Evolutionary conservation across 1,284 basidiomycete species (phyloP).

Genomic region (Ceratobasidium sp.): DNA sequence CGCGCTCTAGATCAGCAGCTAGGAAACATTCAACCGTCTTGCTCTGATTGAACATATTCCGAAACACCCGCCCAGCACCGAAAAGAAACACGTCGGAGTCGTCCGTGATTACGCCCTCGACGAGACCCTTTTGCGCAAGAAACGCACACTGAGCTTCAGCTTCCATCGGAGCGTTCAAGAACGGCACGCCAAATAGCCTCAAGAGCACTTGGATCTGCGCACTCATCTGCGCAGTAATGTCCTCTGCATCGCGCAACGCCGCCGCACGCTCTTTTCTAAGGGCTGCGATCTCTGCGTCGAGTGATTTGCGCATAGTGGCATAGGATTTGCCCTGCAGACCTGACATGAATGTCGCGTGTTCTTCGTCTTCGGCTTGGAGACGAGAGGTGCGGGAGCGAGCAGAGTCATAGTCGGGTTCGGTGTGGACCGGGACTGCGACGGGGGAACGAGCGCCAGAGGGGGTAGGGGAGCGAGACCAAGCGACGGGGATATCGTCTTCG

Average conservation of each 20-base stretch:
- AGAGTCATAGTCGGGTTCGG: slow-evolving; percentile 37
- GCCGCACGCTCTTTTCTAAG: slow-evolving; percentile 88
- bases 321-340: slow-evolving; percentile 88
- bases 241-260: slow-evolving; percentile 94
- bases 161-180: slow-evolving; percentile 99
- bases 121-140: slow-evolving; percentile 85
- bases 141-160: slow-evolving; percentile 99
- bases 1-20: slow-evolving; percentile 85
- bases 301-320: slow-evolving; percentile 85
- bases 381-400: slow-evolving; percentile 23
- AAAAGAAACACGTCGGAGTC: slow-evolving; percentile 99
- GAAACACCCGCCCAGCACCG: slow-evolving; percentile 92
- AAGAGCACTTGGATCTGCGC: slow-evolving; percentile 95
- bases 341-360: slow-evolving; percentile 92
- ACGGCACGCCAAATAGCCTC: slow-evolving; percentile 96
- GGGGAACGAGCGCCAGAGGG: slow-evolving; percentile 54
- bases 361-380: slow-evolving; percentile 84
- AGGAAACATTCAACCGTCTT: slow-evolving; percentile 98
- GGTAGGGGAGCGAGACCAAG: slow-evolving; percentile 70
- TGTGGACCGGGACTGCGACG: slow-evolving; percentile 32
- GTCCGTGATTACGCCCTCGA: slow-evolving; percentile 98
- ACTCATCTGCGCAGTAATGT: slow-evolving; percentile 95
- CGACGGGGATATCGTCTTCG: slow-evolving; percentile 56
- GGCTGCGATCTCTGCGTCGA: slow-evolving; percentile 89
- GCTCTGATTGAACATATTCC: slow-evolving; percentile 99